Base-by-base conservation (phyloP, 495 filamentous ascomycete species). In the Daldinia caldariorum region DNA sequence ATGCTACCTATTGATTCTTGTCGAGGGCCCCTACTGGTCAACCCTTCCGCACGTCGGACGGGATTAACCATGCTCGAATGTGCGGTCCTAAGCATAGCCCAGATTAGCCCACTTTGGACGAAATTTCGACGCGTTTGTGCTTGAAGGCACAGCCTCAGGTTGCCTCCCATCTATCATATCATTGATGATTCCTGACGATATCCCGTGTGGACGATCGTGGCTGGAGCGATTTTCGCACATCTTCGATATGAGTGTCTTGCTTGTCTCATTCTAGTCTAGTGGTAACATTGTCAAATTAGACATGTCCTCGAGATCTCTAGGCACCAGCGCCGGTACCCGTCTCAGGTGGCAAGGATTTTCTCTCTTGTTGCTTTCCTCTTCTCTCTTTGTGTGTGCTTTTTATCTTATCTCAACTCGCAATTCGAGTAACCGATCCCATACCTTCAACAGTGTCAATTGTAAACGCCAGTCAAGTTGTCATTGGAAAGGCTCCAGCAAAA, bases 201-300 rank as follows among this genome's bases (percentile, higher is more conserved):
- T 37, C 59, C 35, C 22, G 6, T 56, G 32, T n/a, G 35, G 47
- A 49, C 45, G 47, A 34, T 14, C 31, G 58, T 67, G 65, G 65
- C 65, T 67, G 58, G 56, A n/a, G 50, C 65, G 41, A 62, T 50
- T 56, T 58, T 57, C 41, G 39, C 58, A 57, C 38, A 51, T 54
- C 16, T 61, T 61, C 37, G 47, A 65, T 22, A 65, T 61, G 55
- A 39, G 59, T 54, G 34, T 62, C 34, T 63, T 37, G 20, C 47
- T 49, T 34, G 61, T 70, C 31, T 29, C 29, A 43, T 60, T 67
- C 41, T 53, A 29, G 38, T 32, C 51, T 39, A 51, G 38, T 63
- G 22, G 64, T 61, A 41, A 61, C 41, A 72, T 62, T 57, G 43
- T 51, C 59, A 72, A 60, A 72, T 67, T 55, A 72, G 38, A 63